These are phyloP conservation scores for Martensiomyces pterosporus DNA, from an alignment of 192 early-diverging fungal genomes.

Conservation along the genomic window DNA sequence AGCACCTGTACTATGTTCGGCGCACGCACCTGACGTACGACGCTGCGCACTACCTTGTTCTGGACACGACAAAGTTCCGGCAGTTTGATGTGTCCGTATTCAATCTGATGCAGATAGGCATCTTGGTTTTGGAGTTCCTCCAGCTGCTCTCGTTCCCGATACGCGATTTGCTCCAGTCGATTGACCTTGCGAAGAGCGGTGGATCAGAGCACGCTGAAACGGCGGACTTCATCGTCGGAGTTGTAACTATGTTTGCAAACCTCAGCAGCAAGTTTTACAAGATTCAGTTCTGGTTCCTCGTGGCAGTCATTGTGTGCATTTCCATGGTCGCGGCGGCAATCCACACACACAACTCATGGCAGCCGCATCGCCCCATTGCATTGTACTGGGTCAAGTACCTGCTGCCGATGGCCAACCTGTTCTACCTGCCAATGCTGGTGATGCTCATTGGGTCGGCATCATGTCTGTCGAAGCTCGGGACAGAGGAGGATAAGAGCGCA, in stretches of 20 bases:
- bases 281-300: slow-evolving; percentile 51
- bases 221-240: slow-evolving; percentile 43
- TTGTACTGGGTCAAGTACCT: slow-evolving; percentile 54
- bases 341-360: slow-evolving; percentile 38
- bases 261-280: slow-evolving; percentile 46
- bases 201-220: slow-evolving; percentile 17
- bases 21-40: slow-evolving; percentile 44
- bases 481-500: slow-evolving; percentile 24
- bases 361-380: slow-evolving; percentile 34
- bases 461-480: slow-evolving; percentile 47
- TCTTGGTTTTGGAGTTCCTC: slow-evolving; percentile 71
- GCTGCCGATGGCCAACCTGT: slow-evolving; percentile 49
- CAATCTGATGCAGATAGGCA: slow-evolving; percentile 69
- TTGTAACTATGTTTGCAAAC: slow-evolving; percentile 49
- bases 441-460: slow-evolving; percentile 53
- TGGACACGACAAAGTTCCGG: slow-evolving; percentile 40
- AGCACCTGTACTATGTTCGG: slow-evolving; percentile 52
- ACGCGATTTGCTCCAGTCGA: slow-evolving; percentile 61
- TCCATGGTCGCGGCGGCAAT: slow-evolving; percentile 21
- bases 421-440: slow-evolving; percentile 55
- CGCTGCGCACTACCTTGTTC: slow-evolving; percentile 42
- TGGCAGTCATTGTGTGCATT: slow-evolving; percentile 34
- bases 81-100: slow-evolving; percentile 51
- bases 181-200: slow-evolving; percentile 19
- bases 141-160: slow-evolving; percentile 77